A percentile compares a stretch with the other conserved stretches of the same genome.
phyloP scores from a whole-genome alignment of 106 monocot genomes.

The Agapanthus africanus region DNA sequence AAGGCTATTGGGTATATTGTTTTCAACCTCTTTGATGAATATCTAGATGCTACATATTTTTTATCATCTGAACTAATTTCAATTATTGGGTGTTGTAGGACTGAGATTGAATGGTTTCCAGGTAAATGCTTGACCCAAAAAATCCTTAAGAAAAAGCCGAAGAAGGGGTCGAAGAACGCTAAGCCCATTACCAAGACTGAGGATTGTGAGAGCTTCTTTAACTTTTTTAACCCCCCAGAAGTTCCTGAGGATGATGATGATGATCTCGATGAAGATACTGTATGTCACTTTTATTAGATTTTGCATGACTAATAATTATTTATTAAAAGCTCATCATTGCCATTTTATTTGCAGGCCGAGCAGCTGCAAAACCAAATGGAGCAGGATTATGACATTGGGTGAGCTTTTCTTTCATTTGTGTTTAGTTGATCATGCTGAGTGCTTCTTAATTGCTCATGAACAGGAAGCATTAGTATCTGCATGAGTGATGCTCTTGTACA shows the following conservation, averaged over 20 bases:
- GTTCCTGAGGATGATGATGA: slow-evolving; percentile 10
- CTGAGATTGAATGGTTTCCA: slow-evolving; percentile 17
- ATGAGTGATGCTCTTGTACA: too few relatives aligned
- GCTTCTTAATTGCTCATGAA: too few relatives aligned
- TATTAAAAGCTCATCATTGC: neutral
- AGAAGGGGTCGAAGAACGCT: slow-evolving; percentile 12
- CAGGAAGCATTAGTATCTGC: too few relatives aligned
- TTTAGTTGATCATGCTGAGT: too few relatives aligned
- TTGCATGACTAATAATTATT: neutral
- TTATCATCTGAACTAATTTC: neutral
- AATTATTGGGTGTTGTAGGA: slow-evolving; percentile 5
- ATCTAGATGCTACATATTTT: neutral
- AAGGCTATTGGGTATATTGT: slow-evolving; percentile 31
- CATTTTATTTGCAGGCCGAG: slow-evolving; percentile 47
- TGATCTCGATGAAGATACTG: slow-evolving; percentile 1
- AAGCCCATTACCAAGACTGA: slow-evolving; percentile 19
- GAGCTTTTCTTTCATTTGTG: neutral
- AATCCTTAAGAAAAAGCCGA: slow-evolving; percentile 10
- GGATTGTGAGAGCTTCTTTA: slow-evolving; percentile 16
- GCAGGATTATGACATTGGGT: slow-evolving; percentile 85
- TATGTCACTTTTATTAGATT: neutral
- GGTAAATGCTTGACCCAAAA: slow-evolving; percentile 17
- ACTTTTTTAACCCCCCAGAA: slow-evolving; percentile 15
- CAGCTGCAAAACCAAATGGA: slow-evolving; percentile 78
- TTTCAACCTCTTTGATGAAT: neutral